phyloP scores from a whole-genome alignment of 148 eudicot species.

The Amaranthus cruentus region DNA sequence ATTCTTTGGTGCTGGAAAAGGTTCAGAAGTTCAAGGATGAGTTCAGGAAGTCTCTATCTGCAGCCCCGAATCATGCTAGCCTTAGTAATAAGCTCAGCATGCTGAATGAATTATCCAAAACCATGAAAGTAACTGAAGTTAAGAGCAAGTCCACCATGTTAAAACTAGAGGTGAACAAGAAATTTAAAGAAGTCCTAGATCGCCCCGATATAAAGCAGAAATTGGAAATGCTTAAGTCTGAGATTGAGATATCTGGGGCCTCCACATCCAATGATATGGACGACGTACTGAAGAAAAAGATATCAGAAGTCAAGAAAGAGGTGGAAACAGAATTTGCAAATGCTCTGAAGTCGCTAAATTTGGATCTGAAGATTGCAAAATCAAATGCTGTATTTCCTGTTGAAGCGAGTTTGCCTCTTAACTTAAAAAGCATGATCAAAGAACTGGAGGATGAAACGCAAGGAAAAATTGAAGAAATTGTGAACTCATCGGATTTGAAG shows the following conservation, averaged over 20 bases:
- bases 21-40: conserved; percentile 55
- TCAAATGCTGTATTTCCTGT: conserved; percentile 5
- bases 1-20: conserved; percentile 45
- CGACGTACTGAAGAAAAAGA: conserved; percentile 44
- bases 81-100: conserved; percentile 54
- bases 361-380: conserved; percentile 36
- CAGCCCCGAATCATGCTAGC: conserved; percentile 65
- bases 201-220: conserved; percentile 55
- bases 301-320: conserved; percentile 45
- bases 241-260: conserved; percentile 48
- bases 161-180: conserved; percentile 47
- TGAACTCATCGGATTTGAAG: conserved; percentile 60
- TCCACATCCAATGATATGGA: conserved; percentile 37
- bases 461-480: conserved; percentile 48
- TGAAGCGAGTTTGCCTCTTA: conserved; percentile 23
- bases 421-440: conserved; percentile 36
- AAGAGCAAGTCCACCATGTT: conserved; percentile 33
- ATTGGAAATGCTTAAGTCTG: conserved; percentile 56
- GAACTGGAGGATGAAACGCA: conserved; percentile 49
- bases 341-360: conserved; percentile 41
- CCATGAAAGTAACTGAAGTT: conserved; percentile 44
- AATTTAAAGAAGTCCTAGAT: conserved; percentile 40
- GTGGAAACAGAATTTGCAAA: conserved; percentile 42
- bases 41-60: conserved; percentile 44
- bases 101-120: conserved; percentile 60